A percentile compares a stretch with the other conserved stretches of the same genome.
Evolutionary conservation across 345 rosid species (phyloP).

Genomic region (Syzygium grande): DNA sequence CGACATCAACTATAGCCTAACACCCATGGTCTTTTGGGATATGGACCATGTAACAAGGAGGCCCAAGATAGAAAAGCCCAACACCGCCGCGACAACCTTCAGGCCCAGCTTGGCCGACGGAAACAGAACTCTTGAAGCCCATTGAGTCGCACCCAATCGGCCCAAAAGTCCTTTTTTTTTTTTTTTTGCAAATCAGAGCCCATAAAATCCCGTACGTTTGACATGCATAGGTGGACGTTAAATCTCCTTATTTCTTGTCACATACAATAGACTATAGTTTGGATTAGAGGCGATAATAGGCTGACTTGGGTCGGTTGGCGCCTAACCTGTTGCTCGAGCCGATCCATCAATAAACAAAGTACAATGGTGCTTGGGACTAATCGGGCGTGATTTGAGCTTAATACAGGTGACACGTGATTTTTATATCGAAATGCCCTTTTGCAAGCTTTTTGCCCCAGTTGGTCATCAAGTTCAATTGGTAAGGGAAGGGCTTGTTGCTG

Average conservation of each 20-base stretch:
- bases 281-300: neutral
- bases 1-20: no score
- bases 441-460: neutral
- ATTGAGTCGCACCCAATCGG: neutral
- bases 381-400: neutral
- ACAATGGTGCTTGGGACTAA: neutral
- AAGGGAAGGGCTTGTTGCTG: neutral
- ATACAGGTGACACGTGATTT: neutral
- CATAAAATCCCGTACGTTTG: neutral
- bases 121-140: neutral
- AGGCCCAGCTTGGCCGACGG: neutral
- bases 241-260: neutral
- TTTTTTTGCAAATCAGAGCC: neutral
- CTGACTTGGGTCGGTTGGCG: neutral
- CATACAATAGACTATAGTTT: neutral
- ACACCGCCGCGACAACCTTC: neutral
- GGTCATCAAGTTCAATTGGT: neutral
- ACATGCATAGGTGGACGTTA: neutral
- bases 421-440: neutral
- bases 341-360: neutral
- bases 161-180: neutral
- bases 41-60: neutral
- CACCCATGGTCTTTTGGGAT: neutral
- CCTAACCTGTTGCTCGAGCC: neutral
- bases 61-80: neutral